phyloP scores from a whole-genome alignment of 2,329 filamentous ascomycete genomes.

The Xylaria digitata region DNA sequence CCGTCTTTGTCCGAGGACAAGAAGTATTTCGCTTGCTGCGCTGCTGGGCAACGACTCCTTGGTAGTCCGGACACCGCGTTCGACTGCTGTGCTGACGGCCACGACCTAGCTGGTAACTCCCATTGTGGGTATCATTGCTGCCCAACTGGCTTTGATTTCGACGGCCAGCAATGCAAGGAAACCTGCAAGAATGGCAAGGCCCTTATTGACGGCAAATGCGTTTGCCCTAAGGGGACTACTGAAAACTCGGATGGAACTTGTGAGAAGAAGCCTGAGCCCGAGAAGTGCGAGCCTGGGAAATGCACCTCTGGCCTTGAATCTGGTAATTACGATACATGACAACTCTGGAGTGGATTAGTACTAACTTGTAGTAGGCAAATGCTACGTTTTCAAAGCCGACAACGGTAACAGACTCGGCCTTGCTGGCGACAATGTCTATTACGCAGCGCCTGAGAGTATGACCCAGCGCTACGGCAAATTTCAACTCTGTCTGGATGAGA shows the following conservation, averaged over 20 bases:
- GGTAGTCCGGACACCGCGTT: conserved; percentile 31
- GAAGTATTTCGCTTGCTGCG: conserved; percentile 35
- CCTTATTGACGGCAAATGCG: conserved; percentile 32
- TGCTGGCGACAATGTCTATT: conserved; percentile 17
- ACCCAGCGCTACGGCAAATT: conserved; percentile 34
- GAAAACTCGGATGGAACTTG: conserved; percentile 29
- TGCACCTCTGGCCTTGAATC: conserved; percentile 34
- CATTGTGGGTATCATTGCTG: conserved; percentile 32
- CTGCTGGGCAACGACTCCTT: conserved; percentile 28
- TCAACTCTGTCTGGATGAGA: conserved; percentile 30
- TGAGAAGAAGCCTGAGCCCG: conserved; percentile 14
- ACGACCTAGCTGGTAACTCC: conserved; percentile 27
- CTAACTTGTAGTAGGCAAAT: conserved; percentile 27
- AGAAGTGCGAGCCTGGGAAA: conserved; percentile 14
- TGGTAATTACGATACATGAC: conserved; percentile 16
- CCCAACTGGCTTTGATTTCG: conserved; percentile 28
- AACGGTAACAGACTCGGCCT: conserved; percentile 35
- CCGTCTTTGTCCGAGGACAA: conserved; percentile 29
- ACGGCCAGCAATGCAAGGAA: conserved; percentile 29
- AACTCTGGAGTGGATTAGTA: background rate
- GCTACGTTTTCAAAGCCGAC: conserved; percentile 28
- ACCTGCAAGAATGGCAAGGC: conserved; percentile 28
- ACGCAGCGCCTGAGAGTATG: conserved; percentile 24
- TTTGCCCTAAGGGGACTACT: conserved; percentile 28
- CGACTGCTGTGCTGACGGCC: conserved; percentile 35